These are phyloP conservation scores for Gardenia jasminoides DNA, from an alignment of 257 asterid species.

Conservation along the genomic window DNA sequence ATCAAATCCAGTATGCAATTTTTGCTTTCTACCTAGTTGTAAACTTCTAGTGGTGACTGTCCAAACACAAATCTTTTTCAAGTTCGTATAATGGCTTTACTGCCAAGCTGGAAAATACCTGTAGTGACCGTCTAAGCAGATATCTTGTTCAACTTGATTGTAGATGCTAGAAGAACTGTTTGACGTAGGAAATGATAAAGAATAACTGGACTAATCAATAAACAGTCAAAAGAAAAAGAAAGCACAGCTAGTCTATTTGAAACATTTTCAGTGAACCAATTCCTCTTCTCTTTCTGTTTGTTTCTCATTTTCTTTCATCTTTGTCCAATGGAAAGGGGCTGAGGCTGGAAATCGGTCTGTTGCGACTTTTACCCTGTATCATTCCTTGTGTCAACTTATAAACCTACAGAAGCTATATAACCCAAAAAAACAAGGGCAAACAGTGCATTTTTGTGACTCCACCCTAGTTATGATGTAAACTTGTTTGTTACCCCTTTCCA, in stretches of 20 bases:
- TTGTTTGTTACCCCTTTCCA: background rate
- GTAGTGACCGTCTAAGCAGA: background rate
- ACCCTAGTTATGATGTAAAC: background rate
- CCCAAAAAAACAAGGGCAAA: background rate
- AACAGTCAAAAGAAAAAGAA: background rate
- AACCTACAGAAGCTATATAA: background rate
- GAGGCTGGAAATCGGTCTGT: too few relatives aligned
- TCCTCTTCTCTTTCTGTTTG: background rate
- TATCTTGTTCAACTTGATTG: background rate
- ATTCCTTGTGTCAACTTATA: background rate
- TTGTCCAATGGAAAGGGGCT: too few relatives aligned
- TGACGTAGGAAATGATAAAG: background rate
- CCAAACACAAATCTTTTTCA: conserved; percentile 3
- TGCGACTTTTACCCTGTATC: background rate
- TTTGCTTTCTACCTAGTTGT: background rate
- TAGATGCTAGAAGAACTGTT: background rate
- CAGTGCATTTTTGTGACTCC: background rate
- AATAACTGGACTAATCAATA: too few relatives aligned
- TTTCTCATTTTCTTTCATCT: background rate
- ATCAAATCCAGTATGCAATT: background rate
- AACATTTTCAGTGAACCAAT: background rate
- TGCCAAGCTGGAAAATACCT: background rate
- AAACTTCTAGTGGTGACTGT: background rate
- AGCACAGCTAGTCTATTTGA: background rate
- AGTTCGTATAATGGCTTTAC: background rate